Conservation (phyloP, 495 filamentous ascomycete species). For the Hypoxylon fragiforme region DNA sequence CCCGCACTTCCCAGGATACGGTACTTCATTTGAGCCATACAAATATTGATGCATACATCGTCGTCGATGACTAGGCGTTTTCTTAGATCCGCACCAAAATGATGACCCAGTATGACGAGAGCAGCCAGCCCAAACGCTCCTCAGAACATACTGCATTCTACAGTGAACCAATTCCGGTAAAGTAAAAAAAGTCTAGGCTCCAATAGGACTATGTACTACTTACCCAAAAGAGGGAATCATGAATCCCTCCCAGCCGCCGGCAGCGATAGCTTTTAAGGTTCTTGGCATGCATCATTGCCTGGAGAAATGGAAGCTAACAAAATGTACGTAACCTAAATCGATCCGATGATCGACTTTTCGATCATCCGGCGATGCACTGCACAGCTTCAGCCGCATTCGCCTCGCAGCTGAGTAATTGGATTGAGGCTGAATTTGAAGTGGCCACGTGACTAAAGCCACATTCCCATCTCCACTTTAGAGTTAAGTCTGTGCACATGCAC, state of each 20-base stretch:
- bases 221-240: conserved; percentile 2
- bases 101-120: conserved; percentile 21
- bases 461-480: neutral
- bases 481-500: no score
- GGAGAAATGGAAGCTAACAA: conserved; percentile 15
- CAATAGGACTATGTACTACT: neutral
- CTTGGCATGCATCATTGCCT: conserved; percentile 31
- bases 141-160: no score
- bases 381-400: conserved; percentile 27
- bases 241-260: neutral
- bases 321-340: no score
- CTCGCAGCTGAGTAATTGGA: conserved; percentile 12
- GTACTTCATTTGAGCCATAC: no score
- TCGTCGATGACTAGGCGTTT: conserved; percentile 11
- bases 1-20: no score
- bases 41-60: neutral
- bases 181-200: no score
- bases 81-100: conserved; percentile 1
- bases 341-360: no score
- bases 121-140: neutral
- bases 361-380: conserved; percentile 2
- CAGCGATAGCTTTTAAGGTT: neutral
- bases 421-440: conserved; percentile 18
- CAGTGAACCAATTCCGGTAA: no score
- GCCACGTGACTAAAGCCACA: conserved; percentile 22